Base-by-base conservation (phyloP, 2,329 filamentous ascomycete genomes). In the Botrytis elliptica region DNA sequence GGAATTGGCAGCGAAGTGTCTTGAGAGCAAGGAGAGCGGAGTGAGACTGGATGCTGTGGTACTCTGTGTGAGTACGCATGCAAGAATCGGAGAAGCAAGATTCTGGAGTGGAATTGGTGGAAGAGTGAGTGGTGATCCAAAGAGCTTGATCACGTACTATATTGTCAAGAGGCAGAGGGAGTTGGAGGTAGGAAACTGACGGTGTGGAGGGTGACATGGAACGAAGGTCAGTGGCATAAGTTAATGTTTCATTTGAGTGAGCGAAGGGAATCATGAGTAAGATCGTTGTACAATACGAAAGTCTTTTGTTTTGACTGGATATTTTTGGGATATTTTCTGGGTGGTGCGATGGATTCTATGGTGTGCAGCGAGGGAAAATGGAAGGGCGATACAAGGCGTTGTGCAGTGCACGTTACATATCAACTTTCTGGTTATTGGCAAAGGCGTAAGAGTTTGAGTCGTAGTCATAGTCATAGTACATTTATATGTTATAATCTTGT, bases 101-200 rank as follows among this genome's bases (percentile, higher is more conserved):
- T 95, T 95, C 80, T 95, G 92, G 92, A 87, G 86, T 49, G 86
- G 87, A 38, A 85, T 94, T 78, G 88, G 85, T 73, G 86, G 59
- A 16, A 70, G 84, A 16, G 86, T 92, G 46, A 88, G 88, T 79
- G 92, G 94, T 76, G 92, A 93, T 76, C 89, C 92, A 36, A 89
- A 93, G 84, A 94, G 91, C 77, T 82, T 95, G 75, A 90, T 95
- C 78, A 94, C 91, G 16, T 95, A 95, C 81, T 95, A 94, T 81
- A 91, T 94, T 79, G 92, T 92, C 59, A 91, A 91, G 85, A 86
- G 86, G 80, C 89, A 91, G 82, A 84, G 89, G 70, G 89, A 91
- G 82, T 33, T 75, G n/a, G 78, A 77, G 74, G 71, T 70, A 63
- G 33, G 25, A 22, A 65, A 29, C 25, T 71, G 18, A 63, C 22